Base-by-base conservation (phyloP, 2,329 filamentous ascomycete species). In the Tolypocladium endophyticum region DNA sequence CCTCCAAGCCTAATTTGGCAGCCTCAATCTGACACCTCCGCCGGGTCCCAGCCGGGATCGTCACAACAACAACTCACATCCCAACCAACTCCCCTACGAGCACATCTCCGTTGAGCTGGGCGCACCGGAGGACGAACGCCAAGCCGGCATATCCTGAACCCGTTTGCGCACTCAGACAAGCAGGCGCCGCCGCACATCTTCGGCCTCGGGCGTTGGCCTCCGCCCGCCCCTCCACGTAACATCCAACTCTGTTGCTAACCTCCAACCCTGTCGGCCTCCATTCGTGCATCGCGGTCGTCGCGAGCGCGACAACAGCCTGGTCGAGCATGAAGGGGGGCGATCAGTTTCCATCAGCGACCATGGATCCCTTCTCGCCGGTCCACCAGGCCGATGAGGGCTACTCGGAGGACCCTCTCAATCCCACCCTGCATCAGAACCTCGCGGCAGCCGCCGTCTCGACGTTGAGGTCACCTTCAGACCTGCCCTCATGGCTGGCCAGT, bases 371-470 rank as follows among this genome's bases (percentile, higher is more conserved):
- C 62, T 73, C 82, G 38, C 79, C 82, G 64, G 78, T 72, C 20
- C 78, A 81, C 61, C 79, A 86, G 71, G 82, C 91, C 61, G 90
- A 95, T 76, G 91, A 95, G 76, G 91, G 91, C 68, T 95, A 94
- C 72, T 92, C 90, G 7, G 90, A 94, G 71, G 89, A 92, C 65
- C 82, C 82, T 61, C 73, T 85, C 58, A 81, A 79, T 64, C 74
- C 78, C 14, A 70, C 73, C 58, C 65, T 69, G 7, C 66, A 68
- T 66, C 65, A 66, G 66, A 67, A 69, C 63, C 59, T 75, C 62
- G 62, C 74, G 63, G 64, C 62, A 30, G 60, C 69, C 7, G 61
- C 69, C 8, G 68, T 77, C 55, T 67, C 72, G 18, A 70, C 71
- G 55, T 66, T 74, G 58, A 72, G 70, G 60, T 74, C 76, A 8